Percentiles rank a stretch among this genome's conserved stretches.
Evolutionary conservation across 768 basidiomycete species (phyloP).

Genomic region (Cyathus striatus): DNA sequence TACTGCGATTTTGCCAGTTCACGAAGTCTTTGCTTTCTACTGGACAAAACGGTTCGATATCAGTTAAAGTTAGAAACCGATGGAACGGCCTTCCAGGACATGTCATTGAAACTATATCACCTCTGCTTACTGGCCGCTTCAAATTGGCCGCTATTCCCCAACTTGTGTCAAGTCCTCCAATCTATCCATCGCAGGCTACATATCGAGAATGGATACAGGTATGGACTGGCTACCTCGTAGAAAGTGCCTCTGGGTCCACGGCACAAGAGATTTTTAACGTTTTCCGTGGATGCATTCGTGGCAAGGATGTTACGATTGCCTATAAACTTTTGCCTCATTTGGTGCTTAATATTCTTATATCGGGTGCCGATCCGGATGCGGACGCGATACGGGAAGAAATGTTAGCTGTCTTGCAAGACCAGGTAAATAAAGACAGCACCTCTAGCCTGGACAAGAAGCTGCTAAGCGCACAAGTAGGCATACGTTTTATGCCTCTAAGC

Average conservation of each 20-base stretch:
- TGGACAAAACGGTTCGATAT: slow-evolving; percentile 42
- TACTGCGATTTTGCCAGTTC: slow-evolving; percentile 85
- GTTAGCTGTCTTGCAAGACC: slow-evolving; percentile 78
- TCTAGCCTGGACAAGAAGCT: slow-evolving; percentile 76
- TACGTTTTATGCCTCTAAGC: slow-evolving; percentile 5
- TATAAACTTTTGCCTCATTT: slow-evolving; percentile 89
- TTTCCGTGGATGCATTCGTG: slow-evolving; percentile 72
- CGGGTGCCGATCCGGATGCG: slow-evolving; percentile 59
- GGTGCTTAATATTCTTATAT: slow-evolving; percentile 78
- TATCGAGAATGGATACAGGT: slow-evolving; percentile 96
- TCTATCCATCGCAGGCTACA: slow-evolving; percentile 71
- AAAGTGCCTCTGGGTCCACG: slow-evolving; percentile 46
- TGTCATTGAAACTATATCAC: slow-evolving; percentile 80
- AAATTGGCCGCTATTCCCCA: slow-evolving; percentile 39
- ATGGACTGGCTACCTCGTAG: slow-evolving; percentile 83
- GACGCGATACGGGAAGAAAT: slow-evolving; percentile 72
- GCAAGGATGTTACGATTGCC: slow-evolving; percentile 93
- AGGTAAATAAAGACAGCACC: slow-evolving; percentile 57
- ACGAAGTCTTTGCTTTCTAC: slow-evolving; percentile 64
- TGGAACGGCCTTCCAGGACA: slow-evolving; percentile 82
- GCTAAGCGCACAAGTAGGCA: slow-evolving; percentile 92
- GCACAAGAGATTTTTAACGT: slow-evolving; percentile 72
- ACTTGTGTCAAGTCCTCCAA: slow-evolving; percentile 52
- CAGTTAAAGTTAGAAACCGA: slow-evolving; percentile 62
- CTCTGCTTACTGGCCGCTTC: slow-evolving; percentile 71